phyloP scores from a whole-genome alignment of 2,329 filamentous ascomycete species.

The Colletotrichum falcatum region DNA sequence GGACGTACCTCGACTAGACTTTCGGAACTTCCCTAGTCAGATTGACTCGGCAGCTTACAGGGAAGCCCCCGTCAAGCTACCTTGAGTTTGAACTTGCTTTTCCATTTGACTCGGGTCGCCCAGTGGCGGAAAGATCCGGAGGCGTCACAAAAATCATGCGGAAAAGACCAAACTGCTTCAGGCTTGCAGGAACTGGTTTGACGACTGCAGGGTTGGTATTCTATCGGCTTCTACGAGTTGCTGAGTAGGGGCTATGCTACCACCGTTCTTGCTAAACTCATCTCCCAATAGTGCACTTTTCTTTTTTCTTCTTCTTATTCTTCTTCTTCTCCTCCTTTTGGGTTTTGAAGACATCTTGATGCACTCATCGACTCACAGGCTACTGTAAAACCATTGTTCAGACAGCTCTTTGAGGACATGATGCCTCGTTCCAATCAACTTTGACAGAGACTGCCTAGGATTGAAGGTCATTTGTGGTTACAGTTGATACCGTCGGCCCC shows the following conservation, averaged over 20 bases:
- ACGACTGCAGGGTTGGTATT: not conserved
- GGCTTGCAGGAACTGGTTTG: not conserved
- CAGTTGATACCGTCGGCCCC: not conserved
- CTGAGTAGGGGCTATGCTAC: too few species aligned
- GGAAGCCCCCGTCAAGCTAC: not conserved
- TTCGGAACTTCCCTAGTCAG: not conserved
- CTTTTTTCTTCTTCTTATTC: too few species aligned
- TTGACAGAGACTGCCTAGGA: not conserved
- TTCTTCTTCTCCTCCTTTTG: too few species aligned
- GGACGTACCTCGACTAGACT: not conserved
- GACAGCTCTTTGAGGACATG: not conserved
- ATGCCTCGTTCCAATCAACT: not conserved
- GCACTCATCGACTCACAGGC: not conserved
- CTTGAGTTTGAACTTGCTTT: constrained; percentile 2
- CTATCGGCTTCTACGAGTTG: not conserved
- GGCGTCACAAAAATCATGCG: not conserved
- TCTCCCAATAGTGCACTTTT: not conserved
- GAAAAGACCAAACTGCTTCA: not conserved
- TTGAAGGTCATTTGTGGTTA: not conserved
- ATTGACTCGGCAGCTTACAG: not conserved
- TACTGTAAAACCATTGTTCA: not conserved
- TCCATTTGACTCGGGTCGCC: not conserved
- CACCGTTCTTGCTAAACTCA: not conserved
- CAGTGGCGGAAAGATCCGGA: not conserved
- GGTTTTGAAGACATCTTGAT: not conserved